A percentile compares a stretch with the other conserved stretches of the same genome.
Evolutionary conservation across 2,329 filamentous ascomycete species (phyloP).

Genomic region (Amesomyces nigricolor): DNA sequence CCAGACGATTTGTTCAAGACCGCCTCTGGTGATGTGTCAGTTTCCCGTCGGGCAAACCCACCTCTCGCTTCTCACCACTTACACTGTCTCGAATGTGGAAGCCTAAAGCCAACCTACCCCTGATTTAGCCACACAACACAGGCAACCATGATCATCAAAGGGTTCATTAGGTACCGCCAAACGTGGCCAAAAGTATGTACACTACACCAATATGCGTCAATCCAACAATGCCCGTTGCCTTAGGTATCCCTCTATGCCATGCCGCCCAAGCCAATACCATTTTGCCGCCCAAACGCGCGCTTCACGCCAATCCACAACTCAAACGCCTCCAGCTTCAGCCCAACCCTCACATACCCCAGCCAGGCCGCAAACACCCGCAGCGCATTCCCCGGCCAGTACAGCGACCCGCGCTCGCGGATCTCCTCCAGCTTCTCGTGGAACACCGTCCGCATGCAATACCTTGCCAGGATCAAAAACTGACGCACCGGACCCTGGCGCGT

Average conservation of each 20-base stretch:
- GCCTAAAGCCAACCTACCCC: neutral
- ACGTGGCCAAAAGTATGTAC: neutral
- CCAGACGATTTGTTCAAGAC: too few species aligned
- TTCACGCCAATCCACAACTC: constrained; percentile 56
- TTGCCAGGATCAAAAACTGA: constrained; percentile 61
- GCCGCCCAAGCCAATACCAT: constrained; percentile 12
- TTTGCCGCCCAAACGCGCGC: constrained; percentile 37
- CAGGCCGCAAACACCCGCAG: constrained; percentile 51
- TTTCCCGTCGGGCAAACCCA: neutral
- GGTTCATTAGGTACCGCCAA: neutral
- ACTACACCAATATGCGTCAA: neutral
- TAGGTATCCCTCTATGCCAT: constrained; percentile 18
- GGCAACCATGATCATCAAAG: neutral
- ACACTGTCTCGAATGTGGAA: neutral
- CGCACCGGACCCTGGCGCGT: constrained; percentile 62
- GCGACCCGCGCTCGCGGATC: constrained; percentile 46
- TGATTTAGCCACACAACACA: neutral
- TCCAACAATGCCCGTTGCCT: neutral
- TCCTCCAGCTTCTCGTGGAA: constrained; percentile 59
- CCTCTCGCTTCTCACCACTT: neutral
- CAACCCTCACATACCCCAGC: constrained; percentile 53
- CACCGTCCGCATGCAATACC: constrained; percentile 63
- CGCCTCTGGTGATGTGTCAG: neutral
- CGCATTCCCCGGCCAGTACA: constrained; percentile 55
- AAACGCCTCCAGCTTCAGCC: constrained; percentile 57